Evolutionary conservation across 129 eudicot genomes (phyloP).

Genomic region (Flaveria trinervia): DNA sequence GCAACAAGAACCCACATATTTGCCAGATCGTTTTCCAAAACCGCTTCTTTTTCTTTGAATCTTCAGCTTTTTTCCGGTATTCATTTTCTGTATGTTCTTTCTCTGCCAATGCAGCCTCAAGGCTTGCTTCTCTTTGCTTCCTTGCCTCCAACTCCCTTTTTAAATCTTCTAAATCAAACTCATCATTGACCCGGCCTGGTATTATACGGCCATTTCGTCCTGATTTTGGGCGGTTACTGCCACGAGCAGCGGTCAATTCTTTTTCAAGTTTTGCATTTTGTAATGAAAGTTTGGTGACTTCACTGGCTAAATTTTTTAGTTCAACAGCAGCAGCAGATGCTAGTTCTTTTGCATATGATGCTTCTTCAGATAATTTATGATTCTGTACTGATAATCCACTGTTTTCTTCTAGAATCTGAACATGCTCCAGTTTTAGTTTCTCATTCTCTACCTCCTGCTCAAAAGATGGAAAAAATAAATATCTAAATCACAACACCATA

Average conservation of each 20-base stretch:
- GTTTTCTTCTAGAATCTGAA: constrained; percentile 73
- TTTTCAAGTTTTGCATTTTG: constrained; percentile 82
- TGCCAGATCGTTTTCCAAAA: constrained; percentile 84
- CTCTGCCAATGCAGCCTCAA: constrained; percentile 84
- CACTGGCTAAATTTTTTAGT: constrained; percentile 82
- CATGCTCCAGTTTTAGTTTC: constrained; percentile 69
- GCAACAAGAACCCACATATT: constrained; percentile 99
- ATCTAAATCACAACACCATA: constrained; percentile 4
- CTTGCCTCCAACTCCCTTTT: constrained; percentile 74
- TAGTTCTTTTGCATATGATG: constrained; percentile 92
- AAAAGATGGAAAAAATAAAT: constrained; percentile 19
- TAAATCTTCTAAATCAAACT: constrained; percentile 68
- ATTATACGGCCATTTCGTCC: constrained; percentile 61
- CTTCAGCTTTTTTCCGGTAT: constrained; percentile 65
- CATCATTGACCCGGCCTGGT: constrained; percentile 59
- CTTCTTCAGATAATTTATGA: constrained; percentile 90
- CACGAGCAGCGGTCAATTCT: constrained; percentile 69
- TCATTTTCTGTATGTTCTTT: constrained; percentile 70
- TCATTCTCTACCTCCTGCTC: constrained; percentile 85
- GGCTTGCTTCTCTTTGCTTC: constrained; percentile 75
- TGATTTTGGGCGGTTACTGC: constrained; percentile 49
- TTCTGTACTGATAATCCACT: constrained; percentile 88
- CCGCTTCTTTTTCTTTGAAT: constrained; percentile 73
- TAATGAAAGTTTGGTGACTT: constrained; percentile 82
- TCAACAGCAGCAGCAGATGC: constrained; percentile 98